Evolutionary conservation across 345 rosid genomes (phyloP).

Genomic region (Murraya koenigii): DNA sequence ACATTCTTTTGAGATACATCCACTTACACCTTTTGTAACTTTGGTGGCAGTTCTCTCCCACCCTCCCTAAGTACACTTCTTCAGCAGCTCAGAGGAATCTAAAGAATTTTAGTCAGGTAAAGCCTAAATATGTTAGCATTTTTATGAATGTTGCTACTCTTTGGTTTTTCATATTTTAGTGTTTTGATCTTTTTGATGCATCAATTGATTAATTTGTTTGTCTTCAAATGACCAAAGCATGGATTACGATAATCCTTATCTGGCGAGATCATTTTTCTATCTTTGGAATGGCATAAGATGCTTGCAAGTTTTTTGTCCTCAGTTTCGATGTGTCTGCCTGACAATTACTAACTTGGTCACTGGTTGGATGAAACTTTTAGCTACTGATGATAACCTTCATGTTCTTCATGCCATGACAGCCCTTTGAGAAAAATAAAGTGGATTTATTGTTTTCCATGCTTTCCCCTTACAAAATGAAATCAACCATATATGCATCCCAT

Average conservation of each 20-base stretch:
- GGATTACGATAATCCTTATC: not conserved
- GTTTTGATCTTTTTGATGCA: not conserved
- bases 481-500: not conserved
- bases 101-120: constrained; percentile 64
- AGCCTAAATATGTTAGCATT: not conserved
- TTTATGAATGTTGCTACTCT: not conserved
- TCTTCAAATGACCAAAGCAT: not conserved
- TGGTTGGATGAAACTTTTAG: not conserved
- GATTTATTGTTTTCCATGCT: not conserved
- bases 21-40: constrained; percentile 17
- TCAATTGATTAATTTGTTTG: not conserved
- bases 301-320: not conserved
- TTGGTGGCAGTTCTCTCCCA: constrained; percentile 56
- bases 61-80: constrained; percentile 86
- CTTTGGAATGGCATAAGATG: not conserved
- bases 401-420: not conserved
- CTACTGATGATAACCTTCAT: not conserved
- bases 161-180: not conserved
- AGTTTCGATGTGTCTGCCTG: not conserved
- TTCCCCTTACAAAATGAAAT: not conserved
- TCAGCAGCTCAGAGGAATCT: constrained; percentile 80
- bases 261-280: not conserved
- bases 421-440: not conserved
- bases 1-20: constrained; percentile 5
- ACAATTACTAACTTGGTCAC: not conserved